Base-by-base conservation (phyloP, 768 basidiomycete species). In the Leucogyrophana mollusca region DNA sequence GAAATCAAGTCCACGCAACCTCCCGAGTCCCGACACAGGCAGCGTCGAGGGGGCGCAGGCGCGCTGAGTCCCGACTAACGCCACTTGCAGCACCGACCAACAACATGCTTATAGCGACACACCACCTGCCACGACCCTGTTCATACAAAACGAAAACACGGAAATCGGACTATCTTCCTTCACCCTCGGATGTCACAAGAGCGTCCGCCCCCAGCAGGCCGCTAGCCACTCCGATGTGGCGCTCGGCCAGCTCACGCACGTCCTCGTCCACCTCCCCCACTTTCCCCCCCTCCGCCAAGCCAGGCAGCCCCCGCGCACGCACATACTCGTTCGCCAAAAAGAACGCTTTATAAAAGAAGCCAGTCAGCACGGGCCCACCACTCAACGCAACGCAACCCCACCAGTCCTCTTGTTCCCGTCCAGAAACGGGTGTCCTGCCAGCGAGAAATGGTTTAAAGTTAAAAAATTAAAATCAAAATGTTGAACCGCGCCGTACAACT, bases 291-390 rank as follows among this genome's bases (percentile, higher is more conserved):
- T n/a, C n/a, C n/a, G n/a, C n/a, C n/a, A n/a, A n/a, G 44, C 64
- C 64, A 10, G 67, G 63, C 10, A 65, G 34, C 8, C 61, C 66
- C 48, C 58, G 59, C 2, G 63, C 65, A 25, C 65, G 61, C 24
- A 64, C 23, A 42, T 61, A 67, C 44, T 65, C 63, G 38, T 67
- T 64, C 2, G 59, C 65, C 4, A 67, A 46, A 46, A 65, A 69
- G 49, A 67, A 67, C 14, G 60, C 65, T 66, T 27, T 21, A 24
- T 4, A n/a, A n/a, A n/a, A 38, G 41, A 41, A 9, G 40, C 23
- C 40, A 22, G 16, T 37, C 36, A 37, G 21, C 36, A n/a, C 36
- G 16, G 16, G 21, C n/a, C n/a, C 8, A 11, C n/a, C 40, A 18
- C 24, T 9, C 30, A 4, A 49, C 52, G 17, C 22, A 3, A 10